phyloP scores from a whole-genome alignment of 345 rosid species.

The rapeseed (Brassica napus) region DNA sequence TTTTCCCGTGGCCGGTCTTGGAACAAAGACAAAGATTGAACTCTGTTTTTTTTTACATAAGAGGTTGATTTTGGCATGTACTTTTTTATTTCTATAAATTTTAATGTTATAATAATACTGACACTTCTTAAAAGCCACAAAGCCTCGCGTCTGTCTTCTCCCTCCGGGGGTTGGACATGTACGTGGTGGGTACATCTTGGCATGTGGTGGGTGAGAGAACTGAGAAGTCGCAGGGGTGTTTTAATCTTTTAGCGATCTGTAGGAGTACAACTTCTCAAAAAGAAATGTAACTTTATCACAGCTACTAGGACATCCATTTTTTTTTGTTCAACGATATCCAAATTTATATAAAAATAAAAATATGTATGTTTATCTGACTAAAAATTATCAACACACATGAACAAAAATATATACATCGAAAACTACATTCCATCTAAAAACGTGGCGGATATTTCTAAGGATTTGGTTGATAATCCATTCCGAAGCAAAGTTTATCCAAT shows the following conservation, averaged over 20 bases:
- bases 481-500: neutral
- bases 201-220: constrained; percentile 32
- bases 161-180: constrained; percentile 30
- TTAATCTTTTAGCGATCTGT: neutral
- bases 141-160: constrained; percentile 7
- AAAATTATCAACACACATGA: neutral
- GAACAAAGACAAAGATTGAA: constrained; percentile 1
- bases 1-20: neutral
- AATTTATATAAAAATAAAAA: neutral
- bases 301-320: neutral
- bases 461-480: neutral
- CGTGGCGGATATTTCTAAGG: neutral
- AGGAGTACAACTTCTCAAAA: neutral
- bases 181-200: neutral
- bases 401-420: neutral
- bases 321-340: neutral
- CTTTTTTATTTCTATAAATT: neutral
- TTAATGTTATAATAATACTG: neutral
- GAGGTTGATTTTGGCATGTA: constrained; percentile 19
- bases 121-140: neutral
- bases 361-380: neutral
- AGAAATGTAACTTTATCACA: neutral
- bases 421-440: neutral
- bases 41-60: neutral
- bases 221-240: neutral